Evolutionary conservation across 768 basidiomycete species (phyloP).

Genomic region (Suillus bovinus): DNA sequence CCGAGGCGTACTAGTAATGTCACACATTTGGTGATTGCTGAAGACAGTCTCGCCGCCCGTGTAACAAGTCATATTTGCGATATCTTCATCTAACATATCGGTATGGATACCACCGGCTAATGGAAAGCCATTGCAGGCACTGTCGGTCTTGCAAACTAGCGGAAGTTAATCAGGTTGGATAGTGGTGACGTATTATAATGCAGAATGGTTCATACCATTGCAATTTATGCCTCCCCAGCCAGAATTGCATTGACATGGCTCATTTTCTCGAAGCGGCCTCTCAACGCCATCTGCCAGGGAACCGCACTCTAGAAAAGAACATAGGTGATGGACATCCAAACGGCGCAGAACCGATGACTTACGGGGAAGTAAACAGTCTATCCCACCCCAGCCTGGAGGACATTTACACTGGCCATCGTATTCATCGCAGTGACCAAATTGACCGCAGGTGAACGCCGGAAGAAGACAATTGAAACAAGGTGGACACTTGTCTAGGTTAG

Average conservation of each 20-base stretch:
- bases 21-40: conserved; percentile 96
- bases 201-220: conserved; percentile 64
- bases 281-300: conserved; percentile 90
- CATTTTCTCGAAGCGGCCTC: conserved; percentile 74
- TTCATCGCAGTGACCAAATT: conserved; percentile 87
- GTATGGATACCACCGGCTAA: conserved; percentile 46
- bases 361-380: conserved; percentile 94
- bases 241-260: conserved; percentile 85
- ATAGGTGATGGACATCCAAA: conserved; percentile 11
- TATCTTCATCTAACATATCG: conserved; percentile 40
- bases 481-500: conserved; percentile 57
- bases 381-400: conserved; percentile 96
- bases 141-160: conserved; percentile 65
- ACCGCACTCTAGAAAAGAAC: conserved; percentile 71
- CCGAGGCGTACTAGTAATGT: conserved; percentile 84
- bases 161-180: neutral
- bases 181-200: neutral
- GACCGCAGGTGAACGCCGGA: conserved; percentile 88
- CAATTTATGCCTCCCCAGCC: conserved; percentile 98
- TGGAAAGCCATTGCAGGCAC: conserved; percentile 80
- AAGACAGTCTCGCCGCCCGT: conserved; percentile 92
- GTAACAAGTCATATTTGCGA: conserved; percentile 88
- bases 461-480: conserved; percentile 97
- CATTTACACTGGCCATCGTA: conserved; percentile 97
- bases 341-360: conserved; percentile 32